phyloP scores from a whole-genome alignment of 257 asterid species.

The Ilex asprella region DNA sequence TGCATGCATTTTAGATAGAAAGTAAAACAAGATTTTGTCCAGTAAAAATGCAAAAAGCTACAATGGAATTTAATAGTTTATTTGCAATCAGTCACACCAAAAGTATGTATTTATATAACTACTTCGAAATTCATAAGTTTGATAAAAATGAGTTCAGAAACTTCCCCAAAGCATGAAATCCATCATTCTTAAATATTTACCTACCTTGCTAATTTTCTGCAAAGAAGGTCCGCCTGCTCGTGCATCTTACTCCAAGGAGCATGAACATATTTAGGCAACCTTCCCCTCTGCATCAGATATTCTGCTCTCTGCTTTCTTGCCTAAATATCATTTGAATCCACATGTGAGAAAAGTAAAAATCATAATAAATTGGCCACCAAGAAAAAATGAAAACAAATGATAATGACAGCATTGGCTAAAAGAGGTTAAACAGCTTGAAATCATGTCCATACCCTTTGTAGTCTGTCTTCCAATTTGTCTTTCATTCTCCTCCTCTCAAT shows the following conservation, averaged over 20 bases:
- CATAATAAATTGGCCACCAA: not conserved
- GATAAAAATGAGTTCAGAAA: too few relatives aligned
- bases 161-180: too few relatives aligned
- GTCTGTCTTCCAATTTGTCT: conserved; percentile 67
- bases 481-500: conserved; percentile 67
- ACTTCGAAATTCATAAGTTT: not conserved
- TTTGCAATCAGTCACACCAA: not conserved
- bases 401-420: not conserved
- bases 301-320: conserved; percentile 88
- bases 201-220: conserved; percentile 74
- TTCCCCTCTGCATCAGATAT: conserved; percentile 79
- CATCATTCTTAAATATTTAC: not conserved
- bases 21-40: not conserved
- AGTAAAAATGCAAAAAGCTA: too few relatives aligned
- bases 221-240: conserved; percentile 62
- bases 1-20: not conserved
- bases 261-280: conserved; percentile 24
- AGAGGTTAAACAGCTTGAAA: not conserved
- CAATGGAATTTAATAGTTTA: not conserved
- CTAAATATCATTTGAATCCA: conserved; percentile 28
- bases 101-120: too few relatives aligned
- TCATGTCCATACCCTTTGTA: conserved; percentile 58
- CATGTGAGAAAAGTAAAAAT: conserved; percentile 5
- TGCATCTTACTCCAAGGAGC: conserved; percentile 43
- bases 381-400: not conserved